Conservation (phyloP, 1,284 basidiomycete species). For the Crucibulum parvulum region DNA sequence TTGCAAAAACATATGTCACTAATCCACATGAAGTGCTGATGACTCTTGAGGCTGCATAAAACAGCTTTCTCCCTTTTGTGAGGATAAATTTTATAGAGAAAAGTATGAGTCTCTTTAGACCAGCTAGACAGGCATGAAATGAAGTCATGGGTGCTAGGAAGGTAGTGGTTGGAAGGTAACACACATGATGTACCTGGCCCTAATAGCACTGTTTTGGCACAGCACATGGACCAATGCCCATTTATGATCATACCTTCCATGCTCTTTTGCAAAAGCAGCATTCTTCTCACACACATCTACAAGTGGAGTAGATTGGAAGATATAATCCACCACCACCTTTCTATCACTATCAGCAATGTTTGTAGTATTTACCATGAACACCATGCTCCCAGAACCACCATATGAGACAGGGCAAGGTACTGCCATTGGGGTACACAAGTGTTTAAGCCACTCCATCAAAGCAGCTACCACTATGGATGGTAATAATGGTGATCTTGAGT, state of each 20-base stretch:
- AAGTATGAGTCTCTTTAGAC: conserved; percentile 37
- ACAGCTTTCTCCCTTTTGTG: conserved; percentile 54
- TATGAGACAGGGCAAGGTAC: conserved; percentile 29
- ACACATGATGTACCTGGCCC: background rate
- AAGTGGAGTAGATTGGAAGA: conserved; percentile 58
- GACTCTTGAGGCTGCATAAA: conserved; percentile 58
- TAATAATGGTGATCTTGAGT: conserved; percentile 35
- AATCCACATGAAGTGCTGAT: conserved; percentile 59
- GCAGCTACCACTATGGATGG: conserved; percentile 35
- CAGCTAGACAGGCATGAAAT: background rate
- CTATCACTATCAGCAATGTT: no score
- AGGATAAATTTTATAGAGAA: conserved; percentile 55
- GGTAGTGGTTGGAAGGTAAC: background rate
- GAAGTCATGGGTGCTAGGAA: background rate
- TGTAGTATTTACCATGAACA: no score
- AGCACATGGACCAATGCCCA: conserved; percentile 59
- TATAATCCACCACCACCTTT: conserved; percentile 70
- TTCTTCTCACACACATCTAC: conserved; percentile 65
- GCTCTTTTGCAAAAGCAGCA: no score
- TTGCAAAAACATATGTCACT: conserved; percentile 55
- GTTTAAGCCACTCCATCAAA: conserved; percentile 39
- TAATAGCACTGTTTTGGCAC: background rate
- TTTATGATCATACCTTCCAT: conserved; percentile 75
- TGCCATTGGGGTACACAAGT: conserved; percentile 20
- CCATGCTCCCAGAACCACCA: conserved; percentile 41